Evolutionary conservation across 805 yeast genomes (phyloP), one percentile per base, ranked within the genome.

Genomic region (Yarrowia osloensis): DNA sequence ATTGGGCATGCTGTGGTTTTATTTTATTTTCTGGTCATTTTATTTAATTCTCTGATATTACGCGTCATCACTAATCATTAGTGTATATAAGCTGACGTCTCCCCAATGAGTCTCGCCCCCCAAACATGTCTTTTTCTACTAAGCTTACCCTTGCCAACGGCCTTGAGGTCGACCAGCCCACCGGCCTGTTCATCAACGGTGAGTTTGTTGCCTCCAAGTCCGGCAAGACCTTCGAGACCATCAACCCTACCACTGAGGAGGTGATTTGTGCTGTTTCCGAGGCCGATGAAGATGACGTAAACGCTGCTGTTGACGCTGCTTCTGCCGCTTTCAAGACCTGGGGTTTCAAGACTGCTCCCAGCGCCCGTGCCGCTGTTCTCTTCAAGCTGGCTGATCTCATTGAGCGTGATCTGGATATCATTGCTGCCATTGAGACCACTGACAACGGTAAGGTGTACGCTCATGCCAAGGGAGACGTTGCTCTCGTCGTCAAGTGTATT

Each of bases 151-250:
- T 86, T 79, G 88, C 91, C 70, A 85, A 88, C 19, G 92, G 92
- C 70, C 79, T 73, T 29, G 78, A 81, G 42, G 88, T 87, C 73
- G 82, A 85, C 63, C 96, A 89, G 80, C 97, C 97, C 72, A 85
- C 89, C 12, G 97, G 97, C 70, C 80, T 93, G 73, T 93, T 90
- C 83, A 90, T 93, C 77, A 88, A 91, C 81, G 91, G 91, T 77
- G 90, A 79, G 84, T 73, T 88, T 85, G 90, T 88, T 26, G 75
- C 81, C 46, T 83, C 91, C 26, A 78, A 81, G 72, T 84, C 81
- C 68, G 83, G 82, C 70, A 84, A 85, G 75, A 85, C 88, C 22
- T 83, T 89, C 70, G 88, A 75, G 70, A 90, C 87, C 40, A 75
- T 86, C 69, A 71, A 73, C 67, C 75, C 70, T 44, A 68, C 77